Evolutionary conservation across 139 green algal species (phyloP), one percentile per base, ranked within the genome.

Genomic region (Chlamydomonas schloesseri): DNA sequence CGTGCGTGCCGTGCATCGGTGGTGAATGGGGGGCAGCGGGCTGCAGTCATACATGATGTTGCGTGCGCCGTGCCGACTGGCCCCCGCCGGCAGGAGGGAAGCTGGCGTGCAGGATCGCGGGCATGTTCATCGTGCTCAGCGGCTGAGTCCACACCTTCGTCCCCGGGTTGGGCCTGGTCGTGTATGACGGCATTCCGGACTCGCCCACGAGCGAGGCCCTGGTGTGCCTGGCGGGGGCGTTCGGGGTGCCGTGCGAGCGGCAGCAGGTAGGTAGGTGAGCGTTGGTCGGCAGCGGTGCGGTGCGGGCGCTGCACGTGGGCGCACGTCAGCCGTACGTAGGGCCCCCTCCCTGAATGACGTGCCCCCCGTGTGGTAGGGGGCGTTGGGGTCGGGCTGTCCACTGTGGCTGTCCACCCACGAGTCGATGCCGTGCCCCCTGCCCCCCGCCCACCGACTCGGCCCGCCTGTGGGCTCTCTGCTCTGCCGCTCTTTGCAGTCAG

Each of bases 381-480:
- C 64, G 64, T 26, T 70, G 64, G 64, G 64, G 64, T 70, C 64
- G 64, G 64, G 64, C 64, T 70, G 64, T 70, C 64, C n/a, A n/a
- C n/a, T n/a, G n/a, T n/a, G n/a, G n/a, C n/a, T n/a, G n/a, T n/a
- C n/a, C 64, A 65, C 64, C 64, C 64, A 70, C 64, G 64, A 70
- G 64, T 70, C 64, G 28, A 6, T 70, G 64, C 64, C 64, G 29
- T 70, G 64, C 28, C 64, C 64, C 64, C 64, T 28, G 36, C 64
- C 64, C 64, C 64, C 64, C 64, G 64, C 64, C 64, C 64, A 70
- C 64, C 64, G 64, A 70, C 28, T 70, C 64, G 64, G 28, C 64
- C 64, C 64, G 64, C 64, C 64, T 70, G 64, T 70, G 64, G 36
- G 64, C 64, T 70, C 64, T 28, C 64, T 70, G 64, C 64, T 70